phyloP scores from a whole-genome alignment of 805 yeast genomes.

The Candida silvatica region DNA sequence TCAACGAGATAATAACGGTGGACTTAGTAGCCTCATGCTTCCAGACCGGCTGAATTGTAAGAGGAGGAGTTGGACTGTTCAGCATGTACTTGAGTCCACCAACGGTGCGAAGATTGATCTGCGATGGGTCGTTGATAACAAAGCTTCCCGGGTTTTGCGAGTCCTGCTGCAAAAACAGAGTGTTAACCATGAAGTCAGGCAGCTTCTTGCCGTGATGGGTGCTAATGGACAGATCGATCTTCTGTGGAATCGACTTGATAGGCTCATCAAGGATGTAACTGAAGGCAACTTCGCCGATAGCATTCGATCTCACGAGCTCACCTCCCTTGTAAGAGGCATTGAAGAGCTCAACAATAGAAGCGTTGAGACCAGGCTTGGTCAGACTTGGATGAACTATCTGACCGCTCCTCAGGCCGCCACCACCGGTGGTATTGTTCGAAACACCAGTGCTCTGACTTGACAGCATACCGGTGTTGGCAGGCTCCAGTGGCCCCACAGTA shows the following conservation, averaged over 20 bases:
- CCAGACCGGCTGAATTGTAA: conserved; percentile 78
- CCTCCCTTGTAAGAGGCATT: conserved; percentile 73
- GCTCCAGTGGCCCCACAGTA: conserved; percentile 9
- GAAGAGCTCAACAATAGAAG: conserved; percentile 80
- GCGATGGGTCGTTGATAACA: conserved; percentile 35
- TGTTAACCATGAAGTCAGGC: conserved; percentile 41
- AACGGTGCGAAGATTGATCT: conserved; percentile 53
- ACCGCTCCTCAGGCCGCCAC: conserved; percentile 24
- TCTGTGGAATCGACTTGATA: conserved; percentile 28
- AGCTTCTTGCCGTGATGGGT: conserved; percentile 32
- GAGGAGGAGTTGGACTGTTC: conserved; percentile 49
- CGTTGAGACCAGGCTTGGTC: conserved; percentile 58
- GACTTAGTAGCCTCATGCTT: conserved; percentile 80
- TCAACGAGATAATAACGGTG: conserved; percentile 69
- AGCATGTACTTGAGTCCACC: conserved; percentile 77
- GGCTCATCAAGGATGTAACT: conserved; percentile 39
- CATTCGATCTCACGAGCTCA: conserved; percentile 44
- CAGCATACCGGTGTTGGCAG: conserved; percentile 22
- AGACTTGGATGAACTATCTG: conserved; percentile 42
- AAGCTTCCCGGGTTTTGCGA: conserved; percentile 24
- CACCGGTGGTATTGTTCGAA: conserved; percentile 24
- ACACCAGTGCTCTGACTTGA: conserved; percentile 31
- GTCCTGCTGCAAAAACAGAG: conserved; percentile 39
- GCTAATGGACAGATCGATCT: conserved; percentile 30
- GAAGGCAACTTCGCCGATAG: conserved; percentile 82